phyloP scores from a whole-genome alignment of 1,284 basidiomycete genomes.

The Fomitiporia mediterranea region DNA sequence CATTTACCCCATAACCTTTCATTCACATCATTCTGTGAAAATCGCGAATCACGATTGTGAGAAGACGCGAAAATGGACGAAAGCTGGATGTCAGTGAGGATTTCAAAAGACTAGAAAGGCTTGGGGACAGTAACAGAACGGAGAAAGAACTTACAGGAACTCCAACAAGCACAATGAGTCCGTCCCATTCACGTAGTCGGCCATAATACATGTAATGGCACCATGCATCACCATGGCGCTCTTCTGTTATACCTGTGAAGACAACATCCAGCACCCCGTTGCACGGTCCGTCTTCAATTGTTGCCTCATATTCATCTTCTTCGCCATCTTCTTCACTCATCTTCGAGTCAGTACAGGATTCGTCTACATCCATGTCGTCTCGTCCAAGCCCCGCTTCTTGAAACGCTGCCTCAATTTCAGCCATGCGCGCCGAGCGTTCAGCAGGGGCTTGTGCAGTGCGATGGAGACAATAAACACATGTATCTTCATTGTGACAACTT shows the following conservation, averaged over 20 bases:
- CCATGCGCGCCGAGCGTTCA: slow-evolving; percentile 4
- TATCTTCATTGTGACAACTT: slow-evolving; percentile 39
- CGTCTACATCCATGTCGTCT: slow-evolving; percentile 27
- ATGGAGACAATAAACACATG: slow-evolving; percentile 29
- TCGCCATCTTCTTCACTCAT: slow-evolving; percentile 11
- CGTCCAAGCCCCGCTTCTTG: slow-evolving; percentile 20
- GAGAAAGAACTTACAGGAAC: slow-evolving; percentile 32
- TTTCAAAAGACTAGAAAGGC: neutral
- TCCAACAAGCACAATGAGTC: slow-evolving; percentile 58
- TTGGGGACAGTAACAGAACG: slow-evolving; percentile 5
- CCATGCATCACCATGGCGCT: slow-evolving; percentile 54
- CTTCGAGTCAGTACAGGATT: neutral
- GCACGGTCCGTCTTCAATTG: slow-evolving; percentile 32
- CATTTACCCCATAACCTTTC: slow-evolving; percentile 34
- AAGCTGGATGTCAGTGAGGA: slow-evolving; percentile 1
- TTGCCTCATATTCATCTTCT: slow-evolving; percentile 22
- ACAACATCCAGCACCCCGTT: slow-evolving; percentile 53
- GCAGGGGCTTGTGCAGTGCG: slow-evolving; percentile 25
- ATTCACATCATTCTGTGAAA: slow-evolving; percentile 14
- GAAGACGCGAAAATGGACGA: neutral
- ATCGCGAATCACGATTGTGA: neutral
- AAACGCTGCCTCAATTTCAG: slow-evolving; percentile 20
- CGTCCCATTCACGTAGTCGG: slow-evolving; percentile 62
- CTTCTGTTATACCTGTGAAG: slow-evolving; percentile 57
- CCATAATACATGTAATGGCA: slow-evolving; percentile 56